Percentiles rank a stretch among this genome's conserved stretches.
Conservation (phyloP, 148 eudicot species). For the Persicaria tinctoria region DNA sequence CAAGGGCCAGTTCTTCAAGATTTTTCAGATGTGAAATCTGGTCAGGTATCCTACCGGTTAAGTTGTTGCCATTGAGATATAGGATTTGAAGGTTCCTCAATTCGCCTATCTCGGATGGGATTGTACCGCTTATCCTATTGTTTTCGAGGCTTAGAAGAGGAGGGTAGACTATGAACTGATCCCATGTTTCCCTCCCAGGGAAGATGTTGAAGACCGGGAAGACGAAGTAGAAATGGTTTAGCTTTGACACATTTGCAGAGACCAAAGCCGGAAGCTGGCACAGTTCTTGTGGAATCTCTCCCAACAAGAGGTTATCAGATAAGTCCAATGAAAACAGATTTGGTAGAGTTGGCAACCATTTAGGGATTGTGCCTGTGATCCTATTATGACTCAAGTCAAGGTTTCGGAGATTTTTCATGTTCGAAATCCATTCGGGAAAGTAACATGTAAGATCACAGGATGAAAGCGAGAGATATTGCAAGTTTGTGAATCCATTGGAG, state of each 20-base stretch:
- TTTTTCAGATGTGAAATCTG: slow-evolving; percentile 57
- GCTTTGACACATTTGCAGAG: slow-evolving; percentile 27
- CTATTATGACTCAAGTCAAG: too few species aligned
- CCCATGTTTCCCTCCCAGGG: slow-evolving; percentile 47
- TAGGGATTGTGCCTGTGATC: too few species aligned
- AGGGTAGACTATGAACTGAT: slow-evolving; percentile 63
- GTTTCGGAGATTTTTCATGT: too few species aligned
- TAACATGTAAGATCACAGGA: neutral
- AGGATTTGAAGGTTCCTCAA: slow-evolving; percentile 48
- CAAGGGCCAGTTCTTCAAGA: slow-evolving; percentile 59
- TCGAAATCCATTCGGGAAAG: too few species aligned
- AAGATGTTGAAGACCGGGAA: slow-evolving; percentile 71
- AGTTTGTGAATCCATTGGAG: slow-evolving; percentile 27
- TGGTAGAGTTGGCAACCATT: too few species aligned
- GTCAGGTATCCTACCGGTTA: slow-evolving; percentile 63
- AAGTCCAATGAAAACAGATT: slow-evolving; percentile 25
- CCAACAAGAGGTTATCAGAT: slow-evolving; percentile 46
- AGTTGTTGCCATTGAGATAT: slow-evolving; percentile 53
- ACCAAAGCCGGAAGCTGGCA: slow-evolving; percentile 37
- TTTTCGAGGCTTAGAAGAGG: slow-evolving; percentile 51
- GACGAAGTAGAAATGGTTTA: slow-evolving; percentile 44
- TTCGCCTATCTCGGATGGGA: slow-evolving; percentile 59
- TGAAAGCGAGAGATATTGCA: too few species aligned
- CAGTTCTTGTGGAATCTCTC: slow-evolving; percentile 45
- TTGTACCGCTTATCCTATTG: slow-evolving; percentile 52